A percentile compares a stretch with the other conserved stretches of the same genome.
These are phyloP conservation scores for Nigrospora oryzae DNA, from an alignment of 2,329 filamentous ascomycete species.

Conservation along the genomic window DNA sequence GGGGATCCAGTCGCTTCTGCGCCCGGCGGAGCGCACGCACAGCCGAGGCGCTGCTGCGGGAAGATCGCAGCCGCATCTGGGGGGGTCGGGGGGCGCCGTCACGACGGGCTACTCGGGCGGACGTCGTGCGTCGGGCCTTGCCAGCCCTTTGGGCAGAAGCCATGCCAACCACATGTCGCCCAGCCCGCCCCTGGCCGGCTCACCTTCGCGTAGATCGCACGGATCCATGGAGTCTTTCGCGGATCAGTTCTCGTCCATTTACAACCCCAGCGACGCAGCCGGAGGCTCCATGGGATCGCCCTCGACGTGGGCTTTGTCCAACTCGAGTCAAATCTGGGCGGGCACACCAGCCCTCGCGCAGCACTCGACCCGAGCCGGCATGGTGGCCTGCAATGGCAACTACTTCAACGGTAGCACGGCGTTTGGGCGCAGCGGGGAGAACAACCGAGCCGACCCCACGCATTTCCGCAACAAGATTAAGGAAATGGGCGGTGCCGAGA, in stretches of 20 bases:
- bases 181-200: neutral
- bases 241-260: neutral
- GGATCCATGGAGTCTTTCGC: neutral
- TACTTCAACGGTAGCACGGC: slow-evolving; percentile 16
- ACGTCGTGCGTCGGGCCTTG: neutral
- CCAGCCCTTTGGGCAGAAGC: neutral
- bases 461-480: slow-evolving; percentile 18
- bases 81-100: too few species aligned
- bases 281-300: neutral
- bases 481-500: slow-evolving; percentile 8
- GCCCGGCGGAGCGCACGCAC: too few species aligned
- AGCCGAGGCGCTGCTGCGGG: too few species aligned
- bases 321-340: slow-evolving; percentile 32
- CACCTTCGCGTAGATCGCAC: neutral
- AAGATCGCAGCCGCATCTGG: too few species aligned
- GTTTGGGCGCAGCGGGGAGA: slow-evolving; percentile 14
- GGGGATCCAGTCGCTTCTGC: too few species aligned
- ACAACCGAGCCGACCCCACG: slow-evolving; percentile 14
- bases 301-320: neutral
- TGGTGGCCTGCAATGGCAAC: slow-evolving; percentile 16
- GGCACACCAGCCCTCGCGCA: slow-evolving; percentile 27
- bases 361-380: slow-evolving; percentile 7
- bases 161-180: neutral
- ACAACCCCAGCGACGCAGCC: neutral
- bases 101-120: neutral